Base-by-base conservation (phyloP, 2,329 filamentous ascomycete genomes). In the Leptographium flavum region DNA sequence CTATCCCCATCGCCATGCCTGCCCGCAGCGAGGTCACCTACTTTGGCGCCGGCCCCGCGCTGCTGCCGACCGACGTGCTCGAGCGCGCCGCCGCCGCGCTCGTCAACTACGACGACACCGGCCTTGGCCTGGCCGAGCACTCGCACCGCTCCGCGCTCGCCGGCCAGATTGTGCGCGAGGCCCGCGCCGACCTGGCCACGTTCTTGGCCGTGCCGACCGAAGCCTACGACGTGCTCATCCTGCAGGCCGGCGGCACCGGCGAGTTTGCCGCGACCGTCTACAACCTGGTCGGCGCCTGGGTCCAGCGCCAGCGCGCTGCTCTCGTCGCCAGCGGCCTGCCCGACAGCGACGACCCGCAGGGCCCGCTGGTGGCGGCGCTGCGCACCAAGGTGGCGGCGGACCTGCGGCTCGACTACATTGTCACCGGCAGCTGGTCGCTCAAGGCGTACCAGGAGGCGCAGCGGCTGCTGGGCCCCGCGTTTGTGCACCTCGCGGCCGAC, bases 21-120 rank as follows among this genome's bases (percentile, higher is more conserved):
- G 36, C 47, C 22, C 45, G 53, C 15, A 32, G 47, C 33, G 53
- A 54, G 3, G 50, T 55, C 37, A 50, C 46, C n/a, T 55, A 53
- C 65, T 94, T 94, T 55, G 87, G 88, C 50, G 88, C 90, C 44
- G 90, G 90, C 51, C 90, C 90, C 41, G 87, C 90, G n/a, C 70
- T 78, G 28, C 73, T 96, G 17, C 88, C 88, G 22, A 93, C 85
- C 13, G 65, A 76, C 4, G 84, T 95, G 21, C 75, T 95, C 42
- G 78, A 92, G 61, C 71, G 70, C 38, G 87, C 86, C 42, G 79
- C 87, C 2, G 62, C 77, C 58, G 83, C 84, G 2, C 78, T 96
- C 5, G 63, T 94, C 52, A 83, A 95, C 69, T 94, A 79, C 68
- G 70, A 90, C 39, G 70, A 76, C 60, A 85, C 79, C 33, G 90